A percentile compares a stretch with the other conserved stretches of the same genome.
Conservation (phyloP, 2,329 filamentous ascomycete species). For the Arthrobotrys conoides region DNA sequence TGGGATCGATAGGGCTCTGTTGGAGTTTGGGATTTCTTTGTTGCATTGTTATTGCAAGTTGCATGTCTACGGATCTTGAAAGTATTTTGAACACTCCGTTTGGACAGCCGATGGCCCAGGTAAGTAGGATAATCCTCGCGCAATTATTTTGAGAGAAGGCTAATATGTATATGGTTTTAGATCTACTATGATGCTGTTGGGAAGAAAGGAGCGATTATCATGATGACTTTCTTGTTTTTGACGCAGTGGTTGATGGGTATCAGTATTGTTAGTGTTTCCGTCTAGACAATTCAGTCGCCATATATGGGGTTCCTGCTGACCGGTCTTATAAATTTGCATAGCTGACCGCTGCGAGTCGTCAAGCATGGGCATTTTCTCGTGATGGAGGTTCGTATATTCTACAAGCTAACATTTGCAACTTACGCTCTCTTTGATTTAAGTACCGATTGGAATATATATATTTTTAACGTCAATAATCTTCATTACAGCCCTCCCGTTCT, state of each 20-base stretch:
- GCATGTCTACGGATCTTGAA: conserved; percentile 72
- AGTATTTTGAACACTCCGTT: conserved; percentile 70
- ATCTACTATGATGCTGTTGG: conserved; percentile 76
- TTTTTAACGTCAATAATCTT: too few relatives aligned
- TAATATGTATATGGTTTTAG: conserved; percentile 66
- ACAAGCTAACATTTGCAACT: background rate
- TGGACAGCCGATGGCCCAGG: conserved; percentile 73
- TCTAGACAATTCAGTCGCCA: too few relatives aligned
- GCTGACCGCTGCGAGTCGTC: conserved; percentile 73
- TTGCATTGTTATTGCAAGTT: conserved; percentile 73
- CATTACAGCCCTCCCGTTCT: conserved; percentile 73
- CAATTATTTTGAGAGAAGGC: background rate
- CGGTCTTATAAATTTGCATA: background rate
- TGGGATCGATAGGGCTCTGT: conserved; percentile 72
- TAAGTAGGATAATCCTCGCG: conserved; percentile 61
- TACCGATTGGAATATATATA: too few relatives aligned
- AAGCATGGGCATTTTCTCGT: conserved; percentile 76
- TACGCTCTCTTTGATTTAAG: background rate
- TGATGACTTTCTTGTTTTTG: conserved; percentile 75
- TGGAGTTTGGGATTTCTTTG: conserved; percentile 74
- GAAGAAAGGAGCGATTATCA: conserved; percentile 73
- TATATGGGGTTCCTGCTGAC: conserved; percentile 22
- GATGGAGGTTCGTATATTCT: conserved; percentile 68
- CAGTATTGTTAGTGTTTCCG: conserved; percentile 67
- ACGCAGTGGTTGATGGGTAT: conserved; percentile 76